Evolutionary conservation across 1,284 basidiomycete genomes (phyloP), one percentile per base, ranked within the genome.

Genomic region (Athelia sp.): DNA sequence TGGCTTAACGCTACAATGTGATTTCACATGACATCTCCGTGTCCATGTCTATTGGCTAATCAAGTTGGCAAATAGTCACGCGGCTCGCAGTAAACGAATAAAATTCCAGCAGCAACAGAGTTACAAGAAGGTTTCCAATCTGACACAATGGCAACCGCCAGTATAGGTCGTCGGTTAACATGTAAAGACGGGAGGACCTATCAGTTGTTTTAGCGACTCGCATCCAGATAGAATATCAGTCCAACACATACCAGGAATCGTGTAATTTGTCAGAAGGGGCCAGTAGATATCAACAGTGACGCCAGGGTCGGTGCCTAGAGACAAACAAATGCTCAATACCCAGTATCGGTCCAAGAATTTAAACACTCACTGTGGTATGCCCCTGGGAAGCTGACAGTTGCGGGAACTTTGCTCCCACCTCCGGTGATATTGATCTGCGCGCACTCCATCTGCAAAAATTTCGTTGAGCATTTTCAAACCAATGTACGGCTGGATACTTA

Each of bases 401-500:
- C 63, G 2, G 76, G 76, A 40, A 59, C 56, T 2, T 67, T 60
- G 50, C 53, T 68, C 15, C 70, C 72, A 3, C 72, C 70, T 14
- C 75, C 75, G 15, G 71, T 74, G 53, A 79, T 69, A 26, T 68
- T 57, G 45, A 79, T 72, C 75, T 78, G 75, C n/a, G 74, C 74
- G 47, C 74, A 78, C 57, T 76, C 73, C 75, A 76, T 75, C 74
- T 77, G 48, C 38, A 49, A 24, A 43, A 14, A 48, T n/a, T 8
- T 11, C 40, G 36, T 31, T 11, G 23, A 40, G 35, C 19, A 47
- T 19, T 29, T 14, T 14, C 45, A 22, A 15, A 19, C 8, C 9
- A 49, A 32, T 3, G 48, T 24, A 26, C 2, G 14, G 26, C 47
- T 43, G 24, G 47, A 4, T 19, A 54, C 68, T 45, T 49, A 75